Percentiles rank a stretch among this genome's conserved stretches.
Evolutionary conservation across 1,139 yeast species (phyloP).

Genomic region (Scheffersomyces insectosa): DNA sequence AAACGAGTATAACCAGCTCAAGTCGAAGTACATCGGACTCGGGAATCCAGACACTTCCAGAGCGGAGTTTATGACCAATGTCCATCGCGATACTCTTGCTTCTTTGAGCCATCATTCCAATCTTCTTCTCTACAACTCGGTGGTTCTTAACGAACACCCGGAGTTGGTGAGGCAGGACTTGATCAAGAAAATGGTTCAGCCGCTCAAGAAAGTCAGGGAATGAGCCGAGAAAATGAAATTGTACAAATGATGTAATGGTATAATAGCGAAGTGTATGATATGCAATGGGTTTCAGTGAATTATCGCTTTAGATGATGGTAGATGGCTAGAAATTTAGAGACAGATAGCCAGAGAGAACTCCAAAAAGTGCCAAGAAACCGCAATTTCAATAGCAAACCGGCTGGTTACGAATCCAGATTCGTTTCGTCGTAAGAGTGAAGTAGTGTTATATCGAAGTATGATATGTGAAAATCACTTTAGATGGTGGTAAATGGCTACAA

Average conservation of each 20-base stretch:
- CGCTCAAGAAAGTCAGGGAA: conserved; percentile 16
- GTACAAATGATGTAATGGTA: not conserved
- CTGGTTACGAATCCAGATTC: too few relatives aligned
- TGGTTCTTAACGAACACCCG: conserved; percentile 59
- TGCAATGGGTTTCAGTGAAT: not conserved
- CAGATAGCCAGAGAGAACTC: too few relatives aligned
- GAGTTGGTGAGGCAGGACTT: conserved; percentile 48
- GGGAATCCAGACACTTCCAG: conserved; percentile 70
- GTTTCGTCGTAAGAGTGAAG: too few relatives aligned
- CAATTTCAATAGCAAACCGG: too few relatives aligned
- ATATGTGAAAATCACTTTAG: too few relatives aligned
- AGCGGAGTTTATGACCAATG: conserved; percentile 55
- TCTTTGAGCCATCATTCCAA: conserved; percentile 71
- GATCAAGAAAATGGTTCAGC: conserved; percentile 62
- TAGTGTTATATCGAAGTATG: too few relatives aligned
- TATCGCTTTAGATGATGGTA: too few relatives aligned
- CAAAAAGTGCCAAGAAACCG: too few relatives aligned
- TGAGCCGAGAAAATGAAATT: not conserved
- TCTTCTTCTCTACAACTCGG: conserved; percentile 63
- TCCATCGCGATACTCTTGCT: conserved; percentile 74
- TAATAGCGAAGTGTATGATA: not conserved
- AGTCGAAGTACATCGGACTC: conserved; percentile 65
- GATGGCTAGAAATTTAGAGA: too few relatives aligned
- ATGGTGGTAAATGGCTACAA: too few relatives aligned
- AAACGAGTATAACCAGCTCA: conserved; percentile 60